phyloP scores from a whole-genome alignment of 1,284 basidiomycete genomes.

The Bondarzewia mesenterica region DNA sequence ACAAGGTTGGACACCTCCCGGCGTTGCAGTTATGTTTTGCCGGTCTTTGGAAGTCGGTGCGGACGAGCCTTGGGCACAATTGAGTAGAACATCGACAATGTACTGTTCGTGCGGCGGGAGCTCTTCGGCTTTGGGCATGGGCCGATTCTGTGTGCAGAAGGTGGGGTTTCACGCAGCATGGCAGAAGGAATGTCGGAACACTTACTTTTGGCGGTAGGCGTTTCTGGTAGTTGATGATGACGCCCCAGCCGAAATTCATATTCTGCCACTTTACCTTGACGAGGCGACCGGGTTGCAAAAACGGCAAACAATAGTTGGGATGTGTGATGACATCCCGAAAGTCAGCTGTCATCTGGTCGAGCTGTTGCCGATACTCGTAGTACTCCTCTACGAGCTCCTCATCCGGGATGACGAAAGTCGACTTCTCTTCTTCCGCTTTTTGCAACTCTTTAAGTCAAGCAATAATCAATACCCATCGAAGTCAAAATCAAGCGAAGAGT shows the following conservation, averaged over 20 bases:
- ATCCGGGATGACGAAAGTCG: constrained; percentile 68
- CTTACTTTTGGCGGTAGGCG: constrained; percentile 65
- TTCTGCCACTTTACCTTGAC: constrained; percentile 85
- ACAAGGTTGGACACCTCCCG: constrained; percentile 72
- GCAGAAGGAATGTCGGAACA: neutral
- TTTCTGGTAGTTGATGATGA: constrained; percentile 90
- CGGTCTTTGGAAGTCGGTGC: constrained; percentile 49
- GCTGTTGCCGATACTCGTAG: constrained; percentile 85
- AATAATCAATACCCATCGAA: neutral
- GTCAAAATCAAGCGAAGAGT: neutral
- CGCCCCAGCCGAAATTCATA: constrained; percentile 94
- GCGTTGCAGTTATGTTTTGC: constrained; percentile 44
- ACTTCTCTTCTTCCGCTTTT: constrained; percentile 65
- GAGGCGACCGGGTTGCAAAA: constrained; percentile 87
- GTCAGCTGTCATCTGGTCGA: constrained; percentile 83
- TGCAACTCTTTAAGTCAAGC: constrained; percentile 53
- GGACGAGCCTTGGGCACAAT: constrained; percentile 63
- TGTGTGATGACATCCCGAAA: constrained; percentile 92
- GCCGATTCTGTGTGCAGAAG: constrained; percentile 35
- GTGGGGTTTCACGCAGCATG: neutral
- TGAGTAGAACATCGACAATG: constrained; percentile 88
- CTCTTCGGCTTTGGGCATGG: constrained; percentile 55
- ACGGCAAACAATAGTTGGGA: constrained; percentile 89
- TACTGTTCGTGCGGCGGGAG: constrained; percentile 84
- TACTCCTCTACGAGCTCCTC: constrained; percentile 86